A percentile compares a stretch with the other conserved stretches of the same genome.
phyloP scores from a whole-genome alignment of 495 filamentous ascomycete species.

The Xylaria bambusicola region DNA sequence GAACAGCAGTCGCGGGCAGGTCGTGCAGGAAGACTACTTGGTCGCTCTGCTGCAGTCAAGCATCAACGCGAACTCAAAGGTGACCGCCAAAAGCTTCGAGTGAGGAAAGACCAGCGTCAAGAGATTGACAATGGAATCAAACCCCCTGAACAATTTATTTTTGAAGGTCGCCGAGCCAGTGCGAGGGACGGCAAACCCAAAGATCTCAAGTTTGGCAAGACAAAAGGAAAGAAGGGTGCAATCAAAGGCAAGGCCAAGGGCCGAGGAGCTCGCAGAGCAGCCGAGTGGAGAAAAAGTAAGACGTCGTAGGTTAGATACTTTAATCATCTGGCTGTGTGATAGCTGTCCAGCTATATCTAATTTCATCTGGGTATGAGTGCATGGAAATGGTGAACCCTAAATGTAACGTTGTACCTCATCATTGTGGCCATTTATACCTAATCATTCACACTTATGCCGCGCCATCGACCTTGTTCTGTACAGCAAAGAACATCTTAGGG shows the following conservation, averaged over 20 bases:
- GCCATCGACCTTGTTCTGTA: too few relatives aligned
- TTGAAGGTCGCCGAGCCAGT: conserved; percentile 86
- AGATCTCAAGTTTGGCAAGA: conserved; percentile 62
- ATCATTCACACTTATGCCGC: too few relatives aligned
- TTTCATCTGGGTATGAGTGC: too few relatives aligned
- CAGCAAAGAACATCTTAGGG: too few relatives aligned
- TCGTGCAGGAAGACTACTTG: conserved; percentile 79
- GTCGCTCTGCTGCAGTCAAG: conserved; percentile 71
- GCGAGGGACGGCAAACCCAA: conserved; percentile 60
- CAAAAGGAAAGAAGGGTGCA: conserved; percentile 58
- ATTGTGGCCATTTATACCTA: too few relatives aligned
- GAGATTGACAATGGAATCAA: conserved; percentile 43
- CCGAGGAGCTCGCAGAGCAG: conserved; percentile 59
- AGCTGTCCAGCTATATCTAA: neutral
- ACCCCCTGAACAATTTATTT: conserved; percentile 70
- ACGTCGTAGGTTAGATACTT: conserved; percentile 3
- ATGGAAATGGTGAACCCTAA: too few relatives aligned
- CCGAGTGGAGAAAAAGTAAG: conserved; percentile 61
- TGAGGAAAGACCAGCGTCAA: conserved; percentile 7
- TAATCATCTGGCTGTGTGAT: too few relatives aligned
- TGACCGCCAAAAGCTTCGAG: conserved; percentile 35
- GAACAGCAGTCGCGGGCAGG: conserved; percentile 73
- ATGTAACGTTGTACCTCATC: too few relatives aligned
- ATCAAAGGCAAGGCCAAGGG: conserved; percentile 50
- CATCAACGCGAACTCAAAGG: conserved; percentile 45